Evolutionary conservation across 805 yeast genomes (phyloP).

Genomic region (Starmerella sp.): DNA sequence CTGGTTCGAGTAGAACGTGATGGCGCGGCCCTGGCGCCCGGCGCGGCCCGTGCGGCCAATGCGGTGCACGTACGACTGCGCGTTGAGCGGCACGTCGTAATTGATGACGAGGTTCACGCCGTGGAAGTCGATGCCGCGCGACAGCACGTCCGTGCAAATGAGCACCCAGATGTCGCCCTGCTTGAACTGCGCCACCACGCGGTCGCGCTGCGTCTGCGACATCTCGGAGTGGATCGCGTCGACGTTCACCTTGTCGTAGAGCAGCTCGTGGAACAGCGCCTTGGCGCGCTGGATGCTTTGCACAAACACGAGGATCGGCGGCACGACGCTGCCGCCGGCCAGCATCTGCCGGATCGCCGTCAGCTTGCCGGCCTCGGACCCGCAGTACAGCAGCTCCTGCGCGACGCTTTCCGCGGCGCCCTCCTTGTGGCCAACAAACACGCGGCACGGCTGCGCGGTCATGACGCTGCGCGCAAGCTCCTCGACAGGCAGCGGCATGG

Average conservation of each 20-base stretch:
- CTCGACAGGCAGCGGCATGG: conserved; percentile 88
- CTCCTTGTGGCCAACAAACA: conserved; percentile 86
- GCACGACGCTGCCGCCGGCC: conserved; percentile 61
- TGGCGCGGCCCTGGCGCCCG: conserved; percentile 73
- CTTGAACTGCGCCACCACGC: conserved; percentile 70
- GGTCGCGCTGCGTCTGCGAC: conserved; percentile 77
- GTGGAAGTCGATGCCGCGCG: conserved; percentile 95
- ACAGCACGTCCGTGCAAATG: conserved; percentile 89
- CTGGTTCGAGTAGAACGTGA: conserved; percentile 87
- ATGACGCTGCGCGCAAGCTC: conserved; percentile 75
- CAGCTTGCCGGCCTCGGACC: conserved; percentile 90
- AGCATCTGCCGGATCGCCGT: conserved; percentile 84
- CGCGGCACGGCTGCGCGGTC: conserved; percentile 64
- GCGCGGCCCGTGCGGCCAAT: conserved; percentile 99
- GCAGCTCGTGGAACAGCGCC: conserved; percentile 82
- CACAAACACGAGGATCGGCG: conserved; percentile 84
- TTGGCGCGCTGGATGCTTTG: conserved; percentile 91
- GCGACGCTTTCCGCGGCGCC: conserved; percentile 79
- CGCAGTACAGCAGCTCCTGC: conserved; percentile 75
- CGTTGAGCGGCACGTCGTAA: conserved; percentile 88
- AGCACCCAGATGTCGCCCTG: conserved; percentile 91
- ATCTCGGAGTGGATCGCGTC: conserved; percentile 95
- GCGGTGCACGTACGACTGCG: conserved; percentile 93
- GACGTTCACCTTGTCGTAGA: conserved; percentile 84
- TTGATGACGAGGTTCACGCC: conserved; percentile 91